Evolutionary conservation across 805 yeast species (phyloP), one percentile per base, ranked within the genome.

Genomic region (Komagataella pastoris): DNA sequence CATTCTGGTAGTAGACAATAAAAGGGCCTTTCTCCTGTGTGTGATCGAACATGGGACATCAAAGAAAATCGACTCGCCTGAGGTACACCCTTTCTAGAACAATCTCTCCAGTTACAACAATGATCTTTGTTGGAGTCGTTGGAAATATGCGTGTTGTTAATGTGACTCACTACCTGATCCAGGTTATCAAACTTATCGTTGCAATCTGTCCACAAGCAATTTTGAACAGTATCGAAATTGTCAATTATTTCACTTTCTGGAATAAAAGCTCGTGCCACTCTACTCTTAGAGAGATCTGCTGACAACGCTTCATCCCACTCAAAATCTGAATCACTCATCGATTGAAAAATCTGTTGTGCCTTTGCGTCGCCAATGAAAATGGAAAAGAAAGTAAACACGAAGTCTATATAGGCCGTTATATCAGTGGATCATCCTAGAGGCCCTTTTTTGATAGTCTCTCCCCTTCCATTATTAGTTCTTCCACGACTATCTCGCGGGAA

Each of bases 1-100:
- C 91, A 85, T 56, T 81, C 86, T 1, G 86, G 86, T 12, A 82
- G 67, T 1, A 76, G 71, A 61, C 91, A 85, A 57, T 70, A 75
- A 56, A 75, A 81, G 43, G 87, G 87, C 57, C 74, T 74, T 57
- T 83, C 85, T 1, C 84, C 81, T 0, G 85, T 78, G 61, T 85
- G 91, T 1, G 78, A 71, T 52, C 87, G 63, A 56, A 82, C 68
- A 59, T 84, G 91, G 0, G 84, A 71, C 0, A 80, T 69, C 36
- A 85, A 68, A 1, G 84, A 82, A 62, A 76, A 76, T 49, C 81
- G 60, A 8, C 79, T 74, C 14, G 78, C 79, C 58, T 76, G 81
- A 24, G 68, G 68, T 1, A 74, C 61, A 4, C 81, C 83, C 51
- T 66, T 70, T 14, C 80, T 56, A 12, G 74, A 63, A 60, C 90